These are phyloP conservation scores for Cyamopsis tetragonoloba DNA, from an alignment of 306 rosid genomes.

Conservation along the genomic window DNA sequence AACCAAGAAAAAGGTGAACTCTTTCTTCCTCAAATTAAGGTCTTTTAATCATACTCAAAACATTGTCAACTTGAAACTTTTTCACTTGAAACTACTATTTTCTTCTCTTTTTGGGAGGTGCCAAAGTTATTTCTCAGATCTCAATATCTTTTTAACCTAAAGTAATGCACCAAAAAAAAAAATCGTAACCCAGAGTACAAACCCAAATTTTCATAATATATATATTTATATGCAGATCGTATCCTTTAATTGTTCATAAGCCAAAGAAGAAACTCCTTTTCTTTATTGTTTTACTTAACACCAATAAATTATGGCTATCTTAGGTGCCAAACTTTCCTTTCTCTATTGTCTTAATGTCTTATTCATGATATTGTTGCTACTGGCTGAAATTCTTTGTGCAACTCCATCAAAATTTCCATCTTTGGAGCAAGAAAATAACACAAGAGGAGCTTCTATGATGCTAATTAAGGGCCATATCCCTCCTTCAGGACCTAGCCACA, in stretches of 20 bases:
- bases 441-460: not conserved
- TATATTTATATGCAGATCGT: not conserved
- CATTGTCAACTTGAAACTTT: conserved; percentile 3
- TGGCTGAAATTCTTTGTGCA: not conserved
- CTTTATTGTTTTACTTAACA: not conserved
- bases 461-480: conserved; percentile 17
- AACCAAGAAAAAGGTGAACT: conserved; percentile 4
- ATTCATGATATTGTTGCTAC: not conserved
- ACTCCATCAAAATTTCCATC: not conserved
- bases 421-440: not conserved
- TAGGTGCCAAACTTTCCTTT: conserved; percentile 1
- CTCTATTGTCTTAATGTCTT: not conserved
- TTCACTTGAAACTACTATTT: not conserved
- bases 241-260: not conserved
- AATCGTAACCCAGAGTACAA: conserved; percentile 18
- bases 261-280: not conserved
- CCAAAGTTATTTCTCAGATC: conserved; percentile 35
- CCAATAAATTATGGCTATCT: conserved; percentile 1
- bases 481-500: conserved; percentile 40
- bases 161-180: not conserved
- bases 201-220: not conserved
- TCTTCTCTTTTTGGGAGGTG: conserved; percentile 23
- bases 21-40: conserved; percentile 16
- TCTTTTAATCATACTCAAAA: not conserved
- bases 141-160: conserved; percentile 9